Conservation (phyloP, 1,284 basidiomycete genomes). For the Xerocomus minutiporus region DNA sequence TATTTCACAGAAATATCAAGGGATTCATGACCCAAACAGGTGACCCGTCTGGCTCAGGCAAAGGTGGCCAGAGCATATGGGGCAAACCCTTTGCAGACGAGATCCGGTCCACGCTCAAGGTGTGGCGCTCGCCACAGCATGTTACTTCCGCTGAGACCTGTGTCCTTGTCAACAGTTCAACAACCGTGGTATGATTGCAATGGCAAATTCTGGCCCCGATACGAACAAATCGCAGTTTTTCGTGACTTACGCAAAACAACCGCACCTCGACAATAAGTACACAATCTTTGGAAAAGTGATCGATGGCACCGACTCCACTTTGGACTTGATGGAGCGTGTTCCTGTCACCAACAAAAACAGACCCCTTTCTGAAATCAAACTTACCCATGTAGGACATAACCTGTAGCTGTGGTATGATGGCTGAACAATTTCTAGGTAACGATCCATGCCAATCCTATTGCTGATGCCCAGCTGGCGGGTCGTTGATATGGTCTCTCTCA, state of each 20-base stretch:
- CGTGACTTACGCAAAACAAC: constrained; percentile 87
- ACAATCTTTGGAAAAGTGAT: constrained; percentile 96
- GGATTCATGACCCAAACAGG: constrained; percentile 96
- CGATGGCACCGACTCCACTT: constrained; percentile 83
- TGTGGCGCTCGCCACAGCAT: constrained; percentile 30
- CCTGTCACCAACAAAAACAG: constrained; percentile 90
- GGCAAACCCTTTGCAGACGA: constrained; percentile 87
- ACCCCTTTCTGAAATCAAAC: constrained; percentile 79
- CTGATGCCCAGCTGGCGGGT: constrained; percentile 55
- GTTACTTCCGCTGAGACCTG: not conserved
- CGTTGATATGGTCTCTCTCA: constrained; percentile 18
- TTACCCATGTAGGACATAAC: constrained; percentile 59
- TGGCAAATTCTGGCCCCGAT: constrained; percentile 93
- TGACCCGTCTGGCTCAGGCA: constrained; percentile 77
- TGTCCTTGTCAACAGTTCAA: constrained; percentile 67
- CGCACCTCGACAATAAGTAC: constrained; percentile 91
- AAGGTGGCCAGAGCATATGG: constrained; percentile 84
- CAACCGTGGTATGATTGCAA: constrained; percentile 87
- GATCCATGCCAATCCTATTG: constrained; percentile 93
- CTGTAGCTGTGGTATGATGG: not conserved
- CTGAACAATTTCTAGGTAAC: constrained; percentile 57
- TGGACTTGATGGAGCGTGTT: constrained; percentile 86
- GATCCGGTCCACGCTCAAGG: constrained; percentile 87
- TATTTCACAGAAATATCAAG: constrained; percentile 93
- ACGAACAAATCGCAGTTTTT: constrained; percentile 96